Evolutionary conservation across 345 rosid species (phyloP).

Genomic region (Mangifera indica): DNA sequence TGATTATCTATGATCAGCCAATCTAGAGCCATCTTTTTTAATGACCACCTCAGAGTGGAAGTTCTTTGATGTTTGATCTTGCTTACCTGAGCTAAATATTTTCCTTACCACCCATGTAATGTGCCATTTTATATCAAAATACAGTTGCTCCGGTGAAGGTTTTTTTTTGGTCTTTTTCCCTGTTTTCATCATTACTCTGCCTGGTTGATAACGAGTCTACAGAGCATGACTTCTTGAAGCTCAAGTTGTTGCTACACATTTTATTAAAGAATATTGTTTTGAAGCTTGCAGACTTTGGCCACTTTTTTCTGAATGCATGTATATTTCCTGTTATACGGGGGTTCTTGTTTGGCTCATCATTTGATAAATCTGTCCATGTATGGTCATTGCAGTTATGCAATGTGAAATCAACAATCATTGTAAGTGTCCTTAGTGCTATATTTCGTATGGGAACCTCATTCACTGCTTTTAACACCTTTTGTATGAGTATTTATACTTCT

Average conservation of each 20-base stretch:
- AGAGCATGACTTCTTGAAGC: not conserved
- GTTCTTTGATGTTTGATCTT: not conserved
- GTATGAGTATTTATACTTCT: not conserved
- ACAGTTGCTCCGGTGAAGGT: not conserved
- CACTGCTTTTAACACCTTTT: not conserved
- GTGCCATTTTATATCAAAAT: not conserved
- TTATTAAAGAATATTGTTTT: slow-evolving; percentile 3
- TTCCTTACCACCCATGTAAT: not conserved
- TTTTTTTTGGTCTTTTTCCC: not conserved
- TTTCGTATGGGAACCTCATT: not conserved
- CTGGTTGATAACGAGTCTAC: not conserved
- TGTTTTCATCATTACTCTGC: not conserved
- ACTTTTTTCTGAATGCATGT: slow-evolving; percentile 22
- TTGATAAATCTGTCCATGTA: slow-evolving; percentile 69
- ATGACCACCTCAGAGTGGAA: too few species aligned
- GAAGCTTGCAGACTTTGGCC: slow-evolving; percentile 9
- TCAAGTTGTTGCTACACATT: not conserved
- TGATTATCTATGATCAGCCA: not conserved
- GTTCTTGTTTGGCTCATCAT: slow-evolving; percentile 78
- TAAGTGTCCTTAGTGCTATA: not conserved
- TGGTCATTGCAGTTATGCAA: slow-evolving; percentile 84
- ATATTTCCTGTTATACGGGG: slow-evolving; percentile 54
- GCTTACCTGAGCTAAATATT: not conserved
- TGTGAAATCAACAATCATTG: slow-evolving; percentile 9
- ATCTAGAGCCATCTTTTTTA: too few species aligned